Conservation (phyloP, 1,139 yeast genomes). For the Candida sanyaensis region DNA sequence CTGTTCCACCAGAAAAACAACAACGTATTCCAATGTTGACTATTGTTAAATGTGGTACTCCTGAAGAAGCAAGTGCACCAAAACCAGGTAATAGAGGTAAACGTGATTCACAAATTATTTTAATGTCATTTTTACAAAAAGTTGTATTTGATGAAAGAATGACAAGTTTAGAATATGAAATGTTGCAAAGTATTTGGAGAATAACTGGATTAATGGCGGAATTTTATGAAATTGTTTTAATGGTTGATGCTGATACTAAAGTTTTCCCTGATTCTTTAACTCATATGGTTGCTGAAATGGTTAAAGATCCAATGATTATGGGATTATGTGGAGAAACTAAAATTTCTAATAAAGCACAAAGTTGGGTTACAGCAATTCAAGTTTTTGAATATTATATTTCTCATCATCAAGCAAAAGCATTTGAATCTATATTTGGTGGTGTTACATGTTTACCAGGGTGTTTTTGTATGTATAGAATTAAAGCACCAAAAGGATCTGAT, state of each 20-base stretch:
- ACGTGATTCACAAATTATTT: constrained; percentile 92
- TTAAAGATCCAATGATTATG: constrained; percentile 86
- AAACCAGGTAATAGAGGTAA: constrained; percentile 99
- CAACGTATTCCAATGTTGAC: constrained; percentile 85
- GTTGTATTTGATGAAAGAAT: constrained; percentile 95
- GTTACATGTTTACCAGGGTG: constrained; percentile 98
- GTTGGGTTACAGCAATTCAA: constrained; percentile 95
- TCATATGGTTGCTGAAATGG: constrained; percentile 94
- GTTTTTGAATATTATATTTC: constrained; percentile 96
- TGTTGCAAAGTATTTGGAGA: constrained; percentile 78
- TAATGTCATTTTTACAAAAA: constrained; percentile 91
- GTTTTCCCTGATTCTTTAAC: constrained; percentile 89
- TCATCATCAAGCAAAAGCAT: constrained; percentile 95
- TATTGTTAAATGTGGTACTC: constrained; percentile 92
- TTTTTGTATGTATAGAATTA: constrained; percentile 93
- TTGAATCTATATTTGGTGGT: constrained; percentile 94
- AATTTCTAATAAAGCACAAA: constrained; percentile 79
- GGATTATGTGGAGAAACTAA: constrained; percentile 98
- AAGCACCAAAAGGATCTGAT: constrained; percentile 85
- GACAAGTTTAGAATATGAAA: constrained; percentile 89
- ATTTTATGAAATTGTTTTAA: constrained; percentile 78
- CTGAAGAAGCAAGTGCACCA: constrained; percentile 72
- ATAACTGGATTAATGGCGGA: constrained; percentile 89
- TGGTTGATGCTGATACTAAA: constrained; percentile 98
- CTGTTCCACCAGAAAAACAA: constrained; percentile 78